Percentiles rank a stretch among this genome's conserved stretches.
These are phyloP conservation scores for Ascosphaera acerosa DNA, from an alignment of 2,329 filamentous ascomycete genomes.

Conservation along the genomic window DNA sequence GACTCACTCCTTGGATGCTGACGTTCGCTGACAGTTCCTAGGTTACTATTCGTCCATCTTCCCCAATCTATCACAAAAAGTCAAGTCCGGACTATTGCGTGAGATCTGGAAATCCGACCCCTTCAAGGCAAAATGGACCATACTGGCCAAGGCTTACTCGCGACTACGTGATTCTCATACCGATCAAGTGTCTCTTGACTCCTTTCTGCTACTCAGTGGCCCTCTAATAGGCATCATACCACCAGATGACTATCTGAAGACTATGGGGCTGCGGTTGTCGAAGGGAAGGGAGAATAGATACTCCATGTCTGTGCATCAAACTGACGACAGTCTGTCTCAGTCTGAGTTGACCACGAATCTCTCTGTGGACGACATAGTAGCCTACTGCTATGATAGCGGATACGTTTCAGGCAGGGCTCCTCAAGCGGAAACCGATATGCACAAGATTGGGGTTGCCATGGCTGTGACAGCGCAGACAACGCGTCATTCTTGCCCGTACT, in stretches of 20 bases:
- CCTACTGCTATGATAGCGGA: constrained; percentile 11
- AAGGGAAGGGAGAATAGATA: constrained; percentile 10
- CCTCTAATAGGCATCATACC: constrained; percentile 23
- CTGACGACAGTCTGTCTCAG: constrained; percentile 5
- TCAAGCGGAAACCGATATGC: constrained; percentile 3
- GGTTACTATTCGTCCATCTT: constrained; percentile 25
- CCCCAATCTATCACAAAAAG: constrained; percentile 25
- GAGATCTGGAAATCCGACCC: constrained; percentile 26
- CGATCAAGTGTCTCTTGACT: constrained; percentile 21
- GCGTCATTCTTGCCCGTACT: no score
- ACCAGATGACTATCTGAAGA: constrained; percentile 21
- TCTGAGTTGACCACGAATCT: constrained; percentile 10
- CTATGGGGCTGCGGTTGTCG: constrained; percentile 22
- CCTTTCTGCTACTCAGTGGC: constrained; percentile 23
- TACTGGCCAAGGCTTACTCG: constrained; percentile 31
- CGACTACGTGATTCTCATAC: constrained; percentile 27
- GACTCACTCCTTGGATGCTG: not conserved
- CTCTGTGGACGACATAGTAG: constrained; percentile 12
- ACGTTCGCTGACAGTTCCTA: constrained; percentile 7
- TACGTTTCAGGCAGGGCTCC: constrained; percentile 8
- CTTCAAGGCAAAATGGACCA: constrained; percentile 26
- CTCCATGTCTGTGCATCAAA: constrained; percentile 6
- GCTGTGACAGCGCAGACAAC: constrained; percentile 9
- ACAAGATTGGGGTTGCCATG: constrained; percentile 7
- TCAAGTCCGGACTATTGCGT: constrained; percentile 25